Evolutionary conservation across 2,329 filamentous ascomycete genomes (phyloP).

Genomic region (Talaromyces sp.): DNA sequence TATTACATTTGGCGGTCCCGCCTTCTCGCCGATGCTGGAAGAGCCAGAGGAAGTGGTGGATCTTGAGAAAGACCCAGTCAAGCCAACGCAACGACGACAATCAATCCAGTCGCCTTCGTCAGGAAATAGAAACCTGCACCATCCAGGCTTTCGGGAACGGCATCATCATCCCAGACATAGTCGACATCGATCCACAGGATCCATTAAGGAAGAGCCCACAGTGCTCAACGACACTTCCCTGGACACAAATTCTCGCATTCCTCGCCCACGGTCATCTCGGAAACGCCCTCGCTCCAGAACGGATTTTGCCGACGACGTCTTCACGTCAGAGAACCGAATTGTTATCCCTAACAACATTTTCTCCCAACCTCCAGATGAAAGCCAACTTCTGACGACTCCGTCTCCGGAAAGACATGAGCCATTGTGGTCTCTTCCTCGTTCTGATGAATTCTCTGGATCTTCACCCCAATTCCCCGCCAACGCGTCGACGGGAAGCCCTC

Average conservation of each 20-base stretch:
- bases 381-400: constrained; percentile 23
- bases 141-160: not conserved
- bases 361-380: constrained; percentile 17
- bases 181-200: constrained; percentile 13
- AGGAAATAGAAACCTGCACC: not conserved
- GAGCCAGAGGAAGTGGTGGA: constrained; percentile 33
- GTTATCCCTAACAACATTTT: constrained; percentile 20
- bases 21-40: constrained; percentile 32
- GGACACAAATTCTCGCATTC: constrained; percentile 16
- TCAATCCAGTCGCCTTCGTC: not conserved
- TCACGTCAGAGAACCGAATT: constrained; percentile 19
- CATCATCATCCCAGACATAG: not conserved
- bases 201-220: constrained; percentile 8
- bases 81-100: constrained; percentile 3
- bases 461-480: constrained; percentile 20
- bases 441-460: constrained; percentile 20
- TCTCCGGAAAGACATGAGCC: constrained; percentile 26
- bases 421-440: constrained; percentile 24
- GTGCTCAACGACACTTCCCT: constrained; percentile 14
- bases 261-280: constrained; percentile 23
- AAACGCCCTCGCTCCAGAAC: constrained; percentile 22
- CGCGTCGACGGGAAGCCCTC: constrained; percentile 26
- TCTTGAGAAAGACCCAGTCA: constrained; percentile 17
- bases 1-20: constrained; percentile 29
- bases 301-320: constrained; percentile 15